These are phyloP conservation scores for Colletotrichum horii DNA, from an alignment of 2,329 filamentous ascomycete species.

Conservation along the genomic window DNA sequence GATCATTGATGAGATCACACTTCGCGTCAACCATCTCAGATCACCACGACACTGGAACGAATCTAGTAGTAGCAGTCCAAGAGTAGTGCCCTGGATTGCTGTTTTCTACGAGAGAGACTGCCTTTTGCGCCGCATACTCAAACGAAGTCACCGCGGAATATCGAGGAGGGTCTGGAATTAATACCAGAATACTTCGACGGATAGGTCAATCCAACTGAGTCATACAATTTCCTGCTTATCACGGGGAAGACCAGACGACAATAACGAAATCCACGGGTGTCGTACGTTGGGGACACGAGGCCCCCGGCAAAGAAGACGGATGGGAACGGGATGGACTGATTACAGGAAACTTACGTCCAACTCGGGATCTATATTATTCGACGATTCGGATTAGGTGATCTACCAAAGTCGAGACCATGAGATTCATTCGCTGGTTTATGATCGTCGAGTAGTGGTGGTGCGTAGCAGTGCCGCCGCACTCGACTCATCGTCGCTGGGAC, in stretches of 20 bases:
- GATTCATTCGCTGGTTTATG: fast-evolving
- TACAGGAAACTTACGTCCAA: fast-evolving
- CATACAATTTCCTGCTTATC: too few relatives aligned
- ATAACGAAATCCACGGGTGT: background rate
- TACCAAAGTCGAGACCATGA: too few relatives aligned
- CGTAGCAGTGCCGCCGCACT: background rate
- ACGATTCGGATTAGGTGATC: background rate
- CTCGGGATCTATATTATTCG: background rate
- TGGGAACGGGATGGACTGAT: background rate
- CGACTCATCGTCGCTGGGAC: background rate
- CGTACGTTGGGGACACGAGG: background rate
- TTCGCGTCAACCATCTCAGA: background rate
- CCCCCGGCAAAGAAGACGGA: background rate
- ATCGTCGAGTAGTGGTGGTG: background rate
- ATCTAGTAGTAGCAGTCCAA: too few relatives aligned
- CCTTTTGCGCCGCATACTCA: too few relatives aligned
- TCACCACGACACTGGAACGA: too few relatives aligned
- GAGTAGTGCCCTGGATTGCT: too few relatives aligned
- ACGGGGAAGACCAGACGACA: background rate
- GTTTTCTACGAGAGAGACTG: too few relatives aligned
- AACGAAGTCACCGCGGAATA: too few relatives aligned
- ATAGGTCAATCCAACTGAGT: fast-evolving
- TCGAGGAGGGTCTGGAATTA: too few relatives aligned
- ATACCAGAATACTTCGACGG: too few relatives aligned
- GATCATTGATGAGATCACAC: background rate